Evolutionary conservation across 176 grass and related monocot genomes (phyloP), one percentile per base, ranked within the genome.

Genomic region (Rhynchospora pubera): DNA sequence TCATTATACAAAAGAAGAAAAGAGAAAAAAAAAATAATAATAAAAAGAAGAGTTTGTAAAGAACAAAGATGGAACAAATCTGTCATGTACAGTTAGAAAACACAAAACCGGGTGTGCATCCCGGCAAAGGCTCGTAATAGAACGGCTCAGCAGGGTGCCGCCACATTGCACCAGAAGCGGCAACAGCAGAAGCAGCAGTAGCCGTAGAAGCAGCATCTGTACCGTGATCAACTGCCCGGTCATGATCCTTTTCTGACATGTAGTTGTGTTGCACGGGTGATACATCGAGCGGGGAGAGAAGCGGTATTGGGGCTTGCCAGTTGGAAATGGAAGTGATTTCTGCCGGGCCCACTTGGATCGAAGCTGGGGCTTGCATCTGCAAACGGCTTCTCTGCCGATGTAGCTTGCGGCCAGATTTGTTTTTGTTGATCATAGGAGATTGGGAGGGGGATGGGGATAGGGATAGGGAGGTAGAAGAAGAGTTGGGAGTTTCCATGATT

Each of bases 101-200:
- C 26, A 77, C 80, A 51, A 87, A 87, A 26, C 69, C 80, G 2
- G 85, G 59, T 6, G 7, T 57, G 30, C 62, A 65, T 50, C 80
- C 85, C 3, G 67, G 28, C 85, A 87, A 53, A 34, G 79, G 68
- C 80, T 83, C 80, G 28, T 68, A 83, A 70, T 83, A 69, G 70
- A 87, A 87, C 7, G 85, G 85, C 26, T 81, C 85, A 16, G 85
- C 85, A 4, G 85, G 85, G 19, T 87, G 85, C 57, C 56, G 79
- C 85, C 80, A 87, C 63, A 78, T 57, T 67, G 55, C 22, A 55
- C 72, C 48, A 11, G 58, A n/a, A 61, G 79, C 6, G 16, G 52
- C 60, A 26, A 23, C 58, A 57, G 13, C 10, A 22, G 75, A 10
- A 56, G 2, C 44, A 79, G n/a, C 26, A 21, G 62, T 9, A 28